These are phyloP conservation scores for Cucumis melo DNA, from an alignment of 306 rosid genomes.

Conservation along the genomic window DNA sequence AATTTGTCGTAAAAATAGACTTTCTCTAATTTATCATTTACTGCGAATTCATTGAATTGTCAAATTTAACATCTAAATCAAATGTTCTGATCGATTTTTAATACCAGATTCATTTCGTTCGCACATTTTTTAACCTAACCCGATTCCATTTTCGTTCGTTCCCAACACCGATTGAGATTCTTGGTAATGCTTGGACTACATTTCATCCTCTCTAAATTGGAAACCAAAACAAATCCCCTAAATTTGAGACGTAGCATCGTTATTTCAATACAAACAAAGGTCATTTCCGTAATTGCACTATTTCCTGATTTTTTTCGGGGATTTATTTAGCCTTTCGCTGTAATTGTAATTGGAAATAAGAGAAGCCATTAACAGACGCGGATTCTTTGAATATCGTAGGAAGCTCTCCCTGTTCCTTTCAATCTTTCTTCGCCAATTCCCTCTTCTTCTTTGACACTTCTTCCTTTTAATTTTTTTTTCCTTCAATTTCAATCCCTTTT, in stretches of 20 bases:
- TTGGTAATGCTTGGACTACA: too few species aligned
- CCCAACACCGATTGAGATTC: too few species aligned
- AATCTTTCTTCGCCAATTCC: slow-evolving; percentile 7
- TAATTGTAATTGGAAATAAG: neutral
- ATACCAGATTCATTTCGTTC: too few species aligned
- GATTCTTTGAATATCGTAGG: slow-evolving; percentile 8
- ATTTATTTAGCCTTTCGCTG: neutral
- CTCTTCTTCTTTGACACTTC: slow-evolving; percentile 35
- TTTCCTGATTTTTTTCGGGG: neutral
- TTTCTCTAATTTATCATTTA: too few species aligned
- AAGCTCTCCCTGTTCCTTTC: slow-evolving; percentile 20
- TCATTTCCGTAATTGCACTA: neutral
- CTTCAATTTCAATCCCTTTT: slow-evolving; percentile 1
- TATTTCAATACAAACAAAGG: neutral
- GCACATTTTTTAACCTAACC: too few species aligned
- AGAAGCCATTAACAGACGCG: neutral
- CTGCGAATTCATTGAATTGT: too few species aligned
- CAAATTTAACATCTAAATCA: too few species aligned
- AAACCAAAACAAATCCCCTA: neutral
- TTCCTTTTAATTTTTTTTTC: slow-evolving; percentile 8
- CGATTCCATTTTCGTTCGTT: too few species aligned
- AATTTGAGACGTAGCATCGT: neutral
- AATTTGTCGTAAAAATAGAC: too few species aligned
- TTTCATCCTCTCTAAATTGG: neutral
- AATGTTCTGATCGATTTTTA: too few species aligned